Evolutionary conservation across 2,329 filamentous ascomycete species (phyloP), one percentile per base, ranked within the genome.

Genomic region (Calonectria leucothoes): DNA sequence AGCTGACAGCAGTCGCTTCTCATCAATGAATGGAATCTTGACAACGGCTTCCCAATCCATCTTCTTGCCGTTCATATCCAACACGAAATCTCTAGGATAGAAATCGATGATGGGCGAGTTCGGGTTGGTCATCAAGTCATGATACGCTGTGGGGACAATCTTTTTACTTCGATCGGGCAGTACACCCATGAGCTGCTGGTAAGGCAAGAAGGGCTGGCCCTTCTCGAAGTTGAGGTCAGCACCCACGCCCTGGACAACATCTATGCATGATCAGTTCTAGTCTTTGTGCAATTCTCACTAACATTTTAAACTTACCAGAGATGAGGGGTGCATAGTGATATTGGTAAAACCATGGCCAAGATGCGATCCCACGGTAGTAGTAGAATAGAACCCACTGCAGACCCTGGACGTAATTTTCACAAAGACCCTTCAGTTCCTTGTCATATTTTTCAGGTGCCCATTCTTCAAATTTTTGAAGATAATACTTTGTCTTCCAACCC

Each of bases 31-130:
- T 0, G 97, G 97, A 81, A 99, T 99, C 85, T 98, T 99, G 76
- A 99, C 95, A 45, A 99, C 96, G 33, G 97, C 97, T 83, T 99
- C 97, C 97, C 97, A 99, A 76, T 99, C 97, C 94, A 98, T 97
- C 87, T 98, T 99, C 88, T 99, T 99, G 73, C 97, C 97, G 80
- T 99, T 98, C 97, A 99, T 98, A 83, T 99, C 97, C 49, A 99
- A 89, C 77, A 97, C 95, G 81, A 99, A 99, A 80, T 99, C 97
- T 79, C 96, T 91, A 3, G 97, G 97, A 81, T 99, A 99, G 83
- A 99, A 99, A 82, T 99, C 97, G 81, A 98, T 94, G 83, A 99
- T 99, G 2, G 97, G 95, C 20, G 96, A 98, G 20, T 94, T 91
- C 2, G 93, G 89, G 69, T 94, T 94, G 2, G 95, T 98, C 97